Base-by-base conservation (phyloP, 2,329 filamentous ascomycete genomes). In the Ceratocystis harringtonii region DNA sequence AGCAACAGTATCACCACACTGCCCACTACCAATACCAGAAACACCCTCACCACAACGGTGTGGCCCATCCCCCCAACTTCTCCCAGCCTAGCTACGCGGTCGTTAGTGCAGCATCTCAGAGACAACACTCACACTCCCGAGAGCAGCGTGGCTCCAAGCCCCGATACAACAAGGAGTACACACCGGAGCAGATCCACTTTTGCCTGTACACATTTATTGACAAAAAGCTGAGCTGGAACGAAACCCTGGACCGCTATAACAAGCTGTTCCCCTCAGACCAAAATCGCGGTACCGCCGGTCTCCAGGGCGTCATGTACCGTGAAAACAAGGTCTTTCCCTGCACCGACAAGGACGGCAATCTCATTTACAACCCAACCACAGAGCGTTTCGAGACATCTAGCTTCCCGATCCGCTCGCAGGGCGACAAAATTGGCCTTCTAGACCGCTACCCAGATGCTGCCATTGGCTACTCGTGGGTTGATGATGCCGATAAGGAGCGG, bases 401-500 rank as follows among this genome's bases (percentile, higher is more conserved):
- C 17, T 50, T 45, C 28, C 66, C 66, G 22, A 71, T 72, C 2
- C 69, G 73, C 36, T 32, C 70, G 0, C 73, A 74, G 63, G n/a
- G 43, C 5, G 69, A 72, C 15, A 68, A 70, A 50, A 73, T 69
- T 66, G 69, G 69, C n/a, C 72, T 76, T 15, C 60, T 72, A 5
- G 70, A 72, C 64, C 73, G 79, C n/a, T 80, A 77, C 65, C 79
- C 79, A 1, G 78, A 80, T 66, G 74, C 77, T 28, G 78, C 78
- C 5, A 72, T 80, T 45, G 71, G 74, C 44, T 80, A 80, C 69
- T 63, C 70, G 3, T 80, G 78, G 78, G 76, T 80, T 15, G 72
- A 75, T 6, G 64, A 71, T 1, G 73, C 76, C 60, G 68, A 76
- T 62, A 77, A 77, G 69, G 67, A 69, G 57, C 72, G 74, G 45